Evolutionary conservation across 257 asterid species (phyloP), one percentile per base, ranked within the genome.

Genomic region (Solanum gracilifrons): DNA sequence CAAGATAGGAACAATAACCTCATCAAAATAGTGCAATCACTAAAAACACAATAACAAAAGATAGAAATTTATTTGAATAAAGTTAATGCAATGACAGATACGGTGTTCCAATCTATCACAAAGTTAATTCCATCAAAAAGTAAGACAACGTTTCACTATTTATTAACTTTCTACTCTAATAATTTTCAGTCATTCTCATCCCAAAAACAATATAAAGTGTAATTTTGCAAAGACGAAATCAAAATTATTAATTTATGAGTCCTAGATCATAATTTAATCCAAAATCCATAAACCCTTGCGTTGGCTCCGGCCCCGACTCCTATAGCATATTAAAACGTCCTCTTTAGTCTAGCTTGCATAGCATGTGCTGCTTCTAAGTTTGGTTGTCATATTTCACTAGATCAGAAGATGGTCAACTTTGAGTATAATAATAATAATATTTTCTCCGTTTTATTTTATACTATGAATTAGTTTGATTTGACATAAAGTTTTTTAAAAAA

Each of bases 141-240:
- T 55, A 18, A 1, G 64, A 55, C 0, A 18, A 18, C 7, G 0
- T 1, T 7, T 0, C 4, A 0, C 64, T 20, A 7, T 55, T 0
- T 55, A 3, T 0, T 0, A 20, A 55, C 0, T 55, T 55, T 55
- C 1, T 55, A 55, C 1, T 20, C 0, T 7, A 20, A 51, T 51
- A n/a, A n/a, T n/a, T n/a, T n/a, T n/a, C n/a, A n/a, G n/a, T 20
- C 64, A 55, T 55, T 55, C 64, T 20, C 11, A 0, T 6, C n/a
- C 25, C 11, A 20, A 0, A 18, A 20, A 55, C 11, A 55, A 20
- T 55, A 55, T 20, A 55, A 55, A 55, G 4, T 55, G 11, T 55
- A 55, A 20, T 55, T 55, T 18, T 20, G 0, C 11, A 7, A 55
- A 20, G 3, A 20, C 5, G 0, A 20, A 55, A 2, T 3, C 25